Percentiles rank a stretch among this genome's conserved stretches.
phyloP scores from a whole-genome alignment of 2,329 filamentous ascomycete species.

The Colletotrichum camelliae region DNA sequence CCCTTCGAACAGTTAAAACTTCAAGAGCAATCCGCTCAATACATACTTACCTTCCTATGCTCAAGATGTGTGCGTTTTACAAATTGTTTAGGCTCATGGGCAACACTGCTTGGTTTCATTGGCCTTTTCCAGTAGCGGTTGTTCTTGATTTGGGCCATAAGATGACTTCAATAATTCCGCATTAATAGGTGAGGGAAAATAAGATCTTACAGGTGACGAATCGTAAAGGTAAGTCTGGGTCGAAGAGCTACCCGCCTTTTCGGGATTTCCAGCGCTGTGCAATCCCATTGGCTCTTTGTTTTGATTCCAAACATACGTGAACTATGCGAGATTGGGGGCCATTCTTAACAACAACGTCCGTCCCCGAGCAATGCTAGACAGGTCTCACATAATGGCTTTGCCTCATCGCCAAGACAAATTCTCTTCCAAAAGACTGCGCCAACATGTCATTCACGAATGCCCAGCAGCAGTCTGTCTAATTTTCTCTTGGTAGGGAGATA shows the following conservation, averaged over 20 bases:
- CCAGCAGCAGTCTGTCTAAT: neutral
- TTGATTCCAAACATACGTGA: neutral
- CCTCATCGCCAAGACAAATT: neutral
- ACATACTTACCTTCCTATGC: rapidly evolving
- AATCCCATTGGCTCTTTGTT: neutral
- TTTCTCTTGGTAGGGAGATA: neutral
- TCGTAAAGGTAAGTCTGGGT: no score
- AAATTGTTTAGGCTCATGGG: rapidly evolving
- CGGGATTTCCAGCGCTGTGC: neutral
- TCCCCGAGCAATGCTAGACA: neutral
- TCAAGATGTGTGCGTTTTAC: neutral
- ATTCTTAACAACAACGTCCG: neutral
- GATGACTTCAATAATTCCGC: neutral
- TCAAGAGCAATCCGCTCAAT: rapidly evolving
- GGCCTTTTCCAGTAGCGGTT: neutral
- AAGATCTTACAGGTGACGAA: no score
- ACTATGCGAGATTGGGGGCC: neutral
- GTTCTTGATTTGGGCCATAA: neutral
- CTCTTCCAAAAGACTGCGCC: neutral
- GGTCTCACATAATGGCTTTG: neutral
- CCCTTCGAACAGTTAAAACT: neutral
- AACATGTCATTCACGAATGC: neutral
- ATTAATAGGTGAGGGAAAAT: no score
- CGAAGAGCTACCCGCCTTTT: neutral
- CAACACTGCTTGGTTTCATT: neutral